Evolutionary conservation across 306 rosid species (phyloP), one percentile per base, ranked within the genome.

Genomic region (Cicer bijugum): DNA sequence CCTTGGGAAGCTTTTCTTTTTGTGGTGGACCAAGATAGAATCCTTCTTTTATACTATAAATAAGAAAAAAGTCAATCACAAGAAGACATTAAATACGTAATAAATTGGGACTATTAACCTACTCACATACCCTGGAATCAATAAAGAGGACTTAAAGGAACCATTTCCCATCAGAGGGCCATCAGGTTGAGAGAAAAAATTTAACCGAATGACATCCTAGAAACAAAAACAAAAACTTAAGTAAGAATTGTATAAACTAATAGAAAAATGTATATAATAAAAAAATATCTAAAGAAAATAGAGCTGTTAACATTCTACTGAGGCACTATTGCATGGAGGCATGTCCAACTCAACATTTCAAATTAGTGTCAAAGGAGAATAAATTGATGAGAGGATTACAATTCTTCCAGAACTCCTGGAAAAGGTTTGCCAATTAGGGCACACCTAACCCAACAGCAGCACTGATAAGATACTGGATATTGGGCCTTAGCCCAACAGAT

Each of bases 1-100:
- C 98, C 98, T 94, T 94, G 50, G 92, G 96, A 66, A 94, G 85
- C 83, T 91, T 94, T 71, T 91, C 97, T 82, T 88, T 89, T 73
- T 85, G 76, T 58, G 98, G 98, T 67, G 96, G 86, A 40, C 96
- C 97, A 81, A 94, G 72, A 76, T 91, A 94, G 52, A 94, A 70
- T 79, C 96, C 96, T 88, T 94, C 98, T 73, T 91, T 91, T 17
- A 82, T 78, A 81, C 98, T 94, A 74, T 72, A 62, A 80, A 71
- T 43, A 48, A 70, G 63, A 61, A 70, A 76, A 76, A 78, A 76
- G 77, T 67, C 81, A 84, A 53, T 38, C 56, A 83, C 51, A 60
- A 46, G 45, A 77, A 39, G 56, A 61, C 63, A 58, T 55, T 12
- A 47, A 72, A 71, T 80, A 47, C 48, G 62, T 23, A 10, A 5